Percentiles rank a stretch among this genome's conserved stretches.
These are phyloP conservation scores for Akanthomyces dipterigenus DNA, from an alignment of 2,329 filamentous ascomycete genomes.

Conservation along the genomic window DNA sequence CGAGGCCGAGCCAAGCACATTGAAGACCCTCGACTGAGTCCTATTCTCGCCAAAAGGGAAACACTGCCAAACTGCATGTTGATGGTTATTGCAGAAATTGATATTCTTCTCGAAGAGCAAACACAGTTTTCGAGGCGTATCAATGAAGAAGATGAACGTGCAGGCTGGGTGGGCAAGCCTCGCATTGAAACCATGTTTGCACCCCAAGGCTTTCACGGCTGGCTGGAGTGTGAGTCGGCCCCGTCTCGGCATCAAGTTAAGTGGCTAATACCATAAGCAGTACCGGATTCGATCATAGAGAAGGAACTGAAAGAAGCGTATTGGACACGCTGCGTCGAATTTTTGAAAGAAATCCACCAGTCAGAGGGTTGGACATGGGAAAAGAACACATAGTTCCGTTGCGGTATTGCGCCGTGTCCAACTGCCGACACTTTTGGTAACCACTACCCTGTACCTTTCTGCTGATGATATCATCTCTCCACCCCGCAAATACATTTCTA, in stretches of 20 bases:
- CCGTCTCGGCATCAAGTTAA: background rate
- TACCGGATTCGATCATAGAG: slow-evolving; percentile 17
- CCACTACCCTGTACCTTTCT: background rate
- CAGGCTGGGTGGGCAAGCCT: slow-evolving; percentile 4
- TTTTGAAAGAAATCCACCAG: slow-evolving; percentile 15
- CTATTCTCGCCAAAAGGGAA: slow-evolving; percentile 27
- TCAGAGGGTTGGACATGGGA: background rate
- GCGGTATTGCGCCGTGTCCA: background rate
- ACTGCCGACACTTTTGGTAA: too few relatives aligned
- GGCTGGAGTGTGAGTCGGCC: slow-evolving; percentile 20
- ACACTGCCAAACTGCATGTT: slow-evolving; percentile 32
- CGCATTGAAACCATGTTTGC: slow-evolving; percentile 19
- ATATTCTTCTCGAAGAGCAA: slow-evolving; percentile 36
- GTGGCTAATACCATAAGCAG: slow-evolving; percentile 1
- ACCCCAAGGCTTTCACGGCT: slow-evolving; percentile 23
- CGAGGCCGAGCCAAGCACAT: slow-evolving; percentile 21
- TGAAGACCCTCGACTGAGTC: slow-evolving; percentile 29
- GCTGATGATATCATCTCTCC: background rate
- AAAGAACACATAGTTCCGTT: background rate
- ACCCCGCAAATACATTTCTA: background rate
- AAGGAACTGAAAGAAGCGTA: slow-evolving; percentile 15
- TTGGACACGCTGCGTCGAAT: slow-evolving; percentile 14
- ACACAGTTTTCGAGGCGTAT: slow-evolving; percentile 29
- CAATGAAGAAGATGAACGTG: slow-evolving; percentile 19
- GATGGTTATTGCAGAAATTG: slow-evolving; percentile 32